phyloP scores from a whole-genome alignment of 2,329 filamentous ascomycete species.

The Knoxdaviesia capensis region DNA sequence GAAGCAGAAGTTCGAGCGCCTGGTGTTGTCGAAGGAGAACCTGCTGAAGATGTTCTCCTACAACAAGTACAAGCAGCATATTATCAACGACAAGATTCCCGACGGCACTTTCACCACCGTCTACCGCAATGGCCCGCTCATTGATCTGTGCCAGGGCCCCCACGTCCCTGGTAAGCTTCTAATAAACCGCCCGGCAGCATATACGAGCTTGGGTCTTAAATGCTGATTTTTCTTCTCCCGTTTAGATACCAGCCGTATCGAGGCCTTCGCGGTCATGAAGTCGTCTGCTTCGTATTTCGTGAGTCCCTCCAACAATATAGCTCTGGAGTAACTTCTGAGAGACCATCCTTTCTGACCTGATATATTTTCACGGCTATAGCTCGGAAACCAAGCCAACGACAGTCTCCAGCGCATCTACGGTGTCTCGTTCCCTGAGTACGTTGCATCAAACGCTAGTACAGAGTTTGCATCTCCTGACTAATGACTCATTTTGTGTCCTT shows the following conservation, averaged over 20 bases:
- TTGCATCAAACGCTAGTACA: background rate
- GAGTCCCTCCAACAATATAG: background rate
- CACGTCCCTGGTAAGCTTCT: slow-evolving; percentile 47
- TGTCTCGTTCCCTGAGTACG: slow-evolving; percentile 48
- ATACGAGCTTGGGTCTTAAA: background rate
- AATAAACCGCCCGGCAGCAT: background rate
- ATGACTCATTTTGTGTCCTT: background rate
- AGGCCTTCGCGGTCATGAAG: slow-evolving; percentile 89
- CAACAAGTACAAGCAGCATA: slow-evolving; percentile 97
- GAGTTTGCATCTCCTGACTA: background rate
- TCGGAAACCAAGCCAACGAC: slow-evolving; percentile 84
- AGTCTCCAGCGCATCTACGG: slow-evolving; percentile 93
- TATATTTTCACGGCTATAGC: slow-evolving; percentile 19
- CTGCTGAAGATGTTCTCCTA: slow-evolving; percentile 88
- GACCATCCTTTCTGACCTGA: no score
- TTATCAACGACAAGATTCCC: slow-evolving; percentile 81
- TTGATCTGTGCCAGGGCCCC: slow-evolving; percentile 87
- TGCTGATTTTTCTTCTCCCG: background rate
- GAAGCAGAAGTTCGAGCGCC: slow-evolving; percentile 83
- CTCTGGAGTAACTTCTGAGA: background rate
- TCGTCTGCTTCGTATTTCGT: slow-evolving; percentile 49
- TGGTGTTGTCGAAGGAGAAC: slow-evolving; percentile 77
- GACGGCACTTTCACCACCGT: slow-evolving; percentile 78
- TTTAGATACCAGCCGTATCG: slow-evolving; percentile 68
- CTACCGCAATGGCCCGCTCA: slow-evolving; percentile 81